phyloP scores from a whole-genome alignment of 371 early-diverging fungal species.

The Mucor lusitanicus region DNA sequence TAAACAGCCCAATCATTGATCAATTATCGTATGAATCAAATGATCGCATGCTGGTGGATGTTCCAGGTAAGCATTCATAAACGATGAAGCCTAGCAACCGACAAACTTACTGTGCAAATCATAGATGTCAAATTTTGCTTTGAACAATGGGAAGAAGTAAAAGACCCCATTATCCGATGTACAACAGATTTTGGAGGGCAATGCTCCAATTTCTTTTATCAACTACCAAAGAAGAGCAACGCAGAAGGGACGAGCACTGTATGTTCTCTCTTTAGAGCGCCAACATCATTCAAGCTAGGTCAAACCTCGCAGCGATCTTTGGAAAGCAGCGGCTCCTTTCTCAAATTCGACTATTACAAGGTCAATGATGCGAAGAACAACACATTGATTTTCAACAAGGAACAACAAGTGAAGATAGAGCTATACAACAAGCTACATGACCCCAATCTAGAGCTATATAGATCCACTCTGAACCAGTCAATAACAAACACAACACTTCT shows the following conservation, averaged over 20 bases:
- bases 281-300: background rate
- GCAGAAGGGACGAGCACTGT: background rate
- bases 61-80: conserved; percentile 3
- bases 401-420: background rate
- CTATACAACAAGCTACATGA: background rate
- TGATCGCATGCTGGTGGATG: background rate
- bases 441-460: background rate
- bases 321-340: conserved; percentile 8
- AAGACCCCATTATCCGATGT: conserved; percentile 12
- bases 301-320: background rate
- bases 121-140: conserved; percentile 29
- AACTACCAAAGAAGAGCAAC: background rate
- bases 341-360: conserved; percentile 15
- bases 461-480: background rate
- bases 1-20: conserved; percentile 18
- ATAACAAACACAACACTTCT: background rate
- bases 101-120: background rate
- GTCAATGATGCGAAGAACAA: background rate
- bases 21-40: conserved; percentile 6
- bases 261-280: background rate
- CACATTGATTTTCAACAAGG: background rate
- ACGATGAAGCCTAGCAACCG: no score
- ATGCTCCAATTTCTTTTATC: conserved; percentile 12
- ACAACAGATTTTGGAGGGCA: conserved; percentile 21
- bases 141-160: conserved; percentile 8